Evolutionary conservation across 2,329 filamentous ascomycete genomes (phyloP), one percentile per base, ranked within the genome.

Genomic region (Aspergillus fumigatiaffinis): DNA sequence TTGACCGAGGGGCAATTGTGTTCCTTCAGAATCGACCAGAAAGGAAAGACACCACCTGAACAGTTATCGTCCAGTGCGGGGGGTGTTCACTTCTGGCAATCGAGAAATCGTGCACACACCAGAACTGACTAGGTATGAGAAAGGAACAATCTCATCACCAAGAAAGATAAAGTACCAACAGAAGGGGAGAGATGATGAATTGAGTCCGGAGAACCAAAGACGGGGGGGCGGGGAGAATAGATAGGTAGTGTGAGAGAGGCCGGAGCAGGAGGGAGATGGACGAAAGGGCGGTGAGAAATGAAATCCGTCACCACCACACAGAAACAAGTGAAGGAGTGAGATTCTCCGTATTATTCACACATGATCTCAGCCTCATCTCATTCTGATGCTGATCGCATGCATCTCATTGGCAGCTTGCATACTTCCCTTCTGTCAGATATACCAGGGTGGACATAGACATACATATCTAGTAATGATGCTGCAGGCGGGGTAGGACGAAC

Each of bases 1-100:
- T 48, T 51, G 54, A 59, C 48, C 42, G 58, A 56, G 52, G 35
- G 48, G 51, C 44, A 50, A 50, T 50, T 47, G 52, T 23, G 10
- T 47, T 47, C 20, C 21, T 46, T 23, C 42, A 46, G 23, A 23
- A 47, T 47, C 32, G 17, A 51, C 50, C 21, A 51, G 23, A 41
- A 41, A 51, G 26, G 35, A 25, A 32, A 41, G 50, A 41, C 21
- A 47, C 12, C 44, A 47, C 20, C 44, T 17, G 44, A 23, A 47
- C 44, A 47, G 44, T 47, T 14, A 35, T 35, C 32, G 29, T 35
- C 32, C 32, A 35, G 32, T 46, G n/a, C 20, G 42, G 42, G 42
- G 58, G 54, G 51, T 38, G 41, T 51, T 49, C 51, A 54, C 32
- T 38, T 38, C 32, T 17, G 14, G 32, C 32, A 38, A 38, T 17